These are phyloP conservation scores for Fibroporia radiculosa DNA, from an alignment of 768 basidiomycete species.

Conservation along the genomic window DNA sequence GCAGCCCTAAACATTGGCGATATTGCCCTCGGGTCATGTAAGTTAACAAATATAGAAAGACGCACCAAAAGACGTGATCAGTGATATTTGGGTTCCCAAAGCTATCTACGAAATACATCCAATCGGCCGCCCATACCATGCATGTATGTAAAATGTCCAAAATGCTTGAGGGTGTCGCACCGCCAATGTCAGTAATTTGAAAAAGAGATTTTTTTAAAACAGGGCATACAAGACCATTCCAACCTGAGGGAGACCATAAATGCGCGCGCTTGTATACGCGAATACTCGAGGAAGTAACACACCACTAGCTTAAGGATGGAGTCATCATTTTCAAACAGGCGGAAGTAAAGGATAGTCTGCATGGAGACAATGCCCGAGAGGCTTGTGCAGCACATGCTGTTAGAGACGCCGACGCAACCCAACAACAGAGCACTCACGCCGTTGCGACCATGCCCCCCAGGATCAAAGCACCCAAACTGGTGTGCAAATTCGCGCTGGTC, in stretches of 20 bases:
- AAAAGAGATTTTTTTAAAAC: no score
- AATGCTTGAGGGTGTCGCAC: conserved; percentile 13
- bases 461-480: conserved; percentile 12
- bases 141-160: conserved; percentile 19
- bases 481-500: conserved; percentile 8
- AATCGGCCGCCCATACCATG: conserved; percentile 16
- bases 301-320: conserved; percentile 15
- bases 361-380: conserved; percentile 20
- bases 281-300: not conserved
- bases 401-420: not conserved
- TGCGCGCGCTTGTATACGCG: not conserved
- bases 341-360: conserved; percentile 18
- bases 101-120: conserved; percentile 16
- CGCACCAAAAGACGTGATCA: conserved; percentile 18
- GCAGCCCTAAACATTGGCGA: conserved; percentile 1
- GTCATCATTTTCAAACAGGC: conserved; percentile 15
- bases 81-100: conserved; percentile 13
- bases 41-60: not conserved
- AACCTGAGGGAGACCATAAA: conserved; percentile 9
- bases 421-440: conserved; percentile 9
- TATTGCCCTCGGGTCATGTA: not conserved
- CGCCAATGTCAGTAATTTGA: not conserved
- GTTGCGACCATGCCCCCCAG: conserved; percentile 20
- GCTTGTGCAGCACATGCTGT: conserved; percentile 6
- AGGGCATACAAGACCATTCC: conserved; percentile 13